Conservation (phyloP, 768 basidiomycete species). For the Boletus tylopilopsis region DNA sequence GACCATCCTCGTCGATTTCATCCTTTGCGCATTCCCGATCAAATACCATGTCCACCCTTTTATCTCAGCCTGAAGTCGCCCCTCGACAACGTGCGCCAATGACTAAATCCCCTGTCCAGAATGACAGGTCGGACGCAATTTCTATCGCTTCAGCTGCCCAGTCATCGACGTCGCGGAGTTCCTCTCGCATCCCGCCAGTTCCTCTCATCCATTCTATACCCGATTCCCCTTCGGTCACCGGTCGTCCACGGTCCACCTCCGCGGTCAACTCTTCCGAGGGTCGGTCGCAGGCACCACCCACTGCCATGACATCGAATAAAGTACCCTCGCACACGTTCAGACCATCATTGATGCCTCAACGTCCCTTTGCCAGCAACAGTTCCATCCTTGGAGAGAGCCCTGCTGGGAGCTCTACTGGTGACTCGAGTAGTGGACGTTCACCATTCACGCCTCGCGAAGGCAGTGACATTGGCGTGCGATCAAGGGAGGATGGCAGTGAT, state of each 20-base stretch:
- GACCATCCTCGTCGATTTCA: conserved; percentile 11
- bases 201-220: conserved; percentile 32
- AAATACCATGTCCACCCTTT: background rate
- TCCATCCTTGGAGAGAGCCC: conserved; percentile 56
- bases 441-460: conserved; percentile 80
- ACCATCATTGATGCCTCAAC: conserved; percentile 33
- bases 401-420: conserved; percentile 75
- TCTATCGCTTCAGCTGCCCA: conserved; percentile 23
- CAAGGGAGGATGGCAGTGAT: conserved; percentile 22
- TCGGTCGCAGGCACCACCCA: conserved; percentile 12
- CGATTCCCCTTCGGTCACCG: conserved; percentile 30
- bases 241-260: conserved; percentile 10
- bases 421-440: conserved; percentile 72
- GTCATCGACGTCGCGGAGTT: conserved; percentile 20
- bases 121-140: conserved; percentile 26
- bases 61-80: conserved; percentile 11
- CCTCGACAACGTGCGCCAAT: conserved; percentile 13
- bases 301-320: conserved; percentile 9
- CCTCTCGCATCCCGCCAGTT: conserved; percentile 26
- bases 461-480: conserved; percentile 47
- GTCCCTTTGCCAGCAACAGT: conserved; percentile 53
- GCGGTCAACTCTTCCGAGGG: conserved; percentile 6
- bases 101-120: conserved; percentile 8
- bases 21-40: conserved; percentile 1
- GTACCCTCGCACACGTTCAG: conserved; percentile 26